These are phyloP conservation scores for Chalciporus piperatoides DNA, from an alignment of 1,284 basidiomycete species.

Conservation along the genomic window DNA sequence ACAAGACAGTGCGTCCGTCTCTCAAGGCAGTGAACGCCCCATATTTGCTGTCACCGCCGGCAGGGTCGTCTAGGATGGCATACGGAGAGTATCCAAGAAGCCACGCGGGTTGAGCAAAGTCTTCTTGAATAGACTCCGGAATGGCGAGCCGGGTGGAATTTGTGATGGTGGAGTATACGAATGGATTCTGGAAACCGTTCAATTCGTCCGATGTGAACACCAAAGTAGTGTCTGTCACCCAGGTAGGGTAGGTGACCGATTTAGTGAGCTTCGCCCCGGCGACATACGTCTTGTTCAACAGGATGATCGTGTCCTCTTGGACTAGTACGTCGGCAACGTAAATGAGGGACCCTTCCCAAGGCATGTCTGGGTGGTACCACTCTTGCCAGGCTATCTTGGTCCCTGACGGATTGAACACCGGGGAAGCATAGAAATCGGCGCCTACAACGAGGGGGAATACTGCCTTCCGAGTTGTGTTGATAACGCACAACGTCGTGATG, in stretches of 20 bases:
- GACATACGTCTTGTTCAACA: constrained; percentile 32
- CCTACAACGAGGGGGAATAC: constrained; percentile 31
- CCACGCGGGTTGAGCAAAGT: constrained; percentile 60
- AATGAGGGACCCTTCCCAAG: constrained; percentile 69
- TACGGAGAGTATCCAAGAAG: constrained; percentile 46
- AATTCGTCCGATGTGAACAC: constrained; percentile 61
- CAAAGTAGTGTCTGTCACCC: constrained; percentile 54
- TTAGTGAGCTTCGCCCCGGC: constrained; percentile 44
- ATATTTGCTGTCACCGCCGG: constrained; percentile 26
- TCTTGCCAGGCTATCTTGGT: constrained; percentile 62
- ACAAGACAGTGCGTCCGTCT: constrained; percentile 47
- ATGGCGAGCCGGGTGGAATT: constrained; percentile 33
- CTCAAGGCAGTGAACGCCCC: constrained; percentile 45
- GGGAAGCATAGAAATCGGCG: constrained; percentile 50
- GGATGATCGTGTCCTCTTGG: constrained; percentile 26
- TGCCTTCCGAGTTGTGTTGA: constrained; percentile 36
- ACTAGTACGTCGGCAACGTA: constrained; percentile 47
- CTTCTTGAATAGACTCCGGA: constrained; percentile 44
- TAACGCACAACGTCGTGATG: constrained; percentile 43
- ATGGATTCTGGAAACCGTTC: constrained; percentile 67
- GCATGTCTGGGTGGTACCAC: constrained; percentile 78
- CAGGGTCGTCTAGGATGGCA: constrained; percentile 37
- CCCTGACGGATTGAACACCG: constrained; percentile 65
- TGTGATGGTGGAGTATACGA: constrained; percentile 37
- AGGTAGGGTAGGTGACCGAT: constrained; percentile 51